Evolutionary conservation across 192 early-diverging fungal genomes (phyloP).

Genomic region (Linnemannia schmuckeri): DNA sequence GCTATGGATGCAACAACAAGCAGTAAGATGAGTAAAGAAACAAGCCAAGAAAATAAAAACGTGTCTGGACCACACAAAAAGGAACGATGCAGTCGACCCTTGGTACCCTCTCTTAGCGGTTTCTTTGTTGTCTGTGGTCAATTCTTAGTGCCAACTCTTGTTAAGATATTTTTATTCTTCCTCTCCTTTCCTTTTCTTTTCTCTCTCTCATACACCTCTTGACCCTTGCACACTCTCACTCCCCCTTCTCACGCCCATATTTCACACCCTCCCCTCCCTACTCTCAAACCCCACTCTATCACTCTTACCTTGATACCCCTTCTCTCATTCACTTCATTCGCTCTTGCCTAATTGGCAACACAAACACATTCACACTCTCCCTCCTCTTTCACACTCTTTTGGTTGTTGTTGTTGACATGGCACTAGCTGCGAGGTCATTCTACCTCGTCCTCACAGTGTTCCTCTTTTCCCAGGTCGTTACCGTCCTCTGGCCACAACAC

Average conservation of each 20-base stretch:
- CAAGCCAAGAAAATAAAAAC: background rate
- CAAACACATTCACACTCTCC: background rate
- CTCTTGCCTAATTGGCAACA: background rate
- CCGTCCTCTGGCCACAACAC: constrained; percentile 42
- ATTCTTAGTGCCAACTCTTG: background rate
- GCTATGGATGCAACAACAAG: background rate
- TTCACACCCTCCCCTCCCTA: background rate
- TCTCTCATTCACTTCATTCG: background rate
- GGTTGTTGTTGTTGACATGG: constrained; percentile 18
- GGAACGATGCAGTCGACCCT: background rate
- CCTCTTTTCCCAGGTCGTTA: constrained; percentile 30
- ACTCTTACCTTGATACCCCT: background rate
- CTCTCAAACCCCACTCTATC: background rate
- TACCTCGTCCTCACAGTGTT: constrained; percentile 49
- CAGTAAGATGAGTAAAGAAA: background rate
- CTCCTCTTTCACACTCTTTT: background rate
- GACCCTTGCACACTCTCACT: background rate
- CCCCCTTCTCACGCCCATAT: background rate
- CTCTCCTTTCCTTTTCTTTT: background rate
- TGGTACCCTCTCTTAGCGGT: background rate
- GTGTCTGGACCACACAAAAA: background rate
- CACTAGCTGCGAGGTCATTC: constrained; percentile 33
- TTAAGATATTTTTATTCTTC: background rate
- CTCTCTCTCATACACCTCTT: background rate
- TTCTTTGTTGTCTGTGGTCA: background rate